phyloP scores from a whole-genome alignment of 108 stramenopile species.

The Nitzschia inconspicua region DNA sequence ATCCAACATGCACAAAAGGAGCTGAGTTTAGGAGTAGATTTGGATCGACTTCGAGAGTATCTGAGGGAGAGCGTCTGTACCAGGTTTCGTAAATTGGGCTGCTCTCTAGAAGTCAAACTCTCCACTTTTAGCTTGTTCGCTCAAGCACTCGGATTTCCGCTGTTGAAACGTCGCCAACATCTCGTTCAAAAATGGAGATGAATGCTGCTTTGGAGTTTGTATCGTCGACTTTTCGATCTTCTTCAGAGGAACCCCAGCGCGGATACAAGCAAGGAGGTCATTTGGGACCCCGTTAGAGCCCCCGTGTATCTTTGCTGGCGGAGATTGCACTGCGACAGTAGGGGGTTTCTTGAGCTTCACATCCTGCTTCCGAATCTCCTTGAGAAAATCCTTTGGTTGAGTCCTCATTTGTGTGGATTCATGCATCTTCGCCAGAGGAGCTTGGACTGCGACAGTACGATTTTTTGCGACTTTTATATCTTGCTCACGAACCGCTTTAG shows the following conservation, averaged over 20 bases:
- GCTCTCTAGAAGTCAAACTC: not conserved
- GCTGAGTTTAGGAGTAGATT: not conserved
- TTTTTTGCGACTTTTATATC: no score
- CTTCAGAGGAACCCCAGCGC: slow-evolving; percentile 11
- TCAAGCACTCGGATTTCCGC: slow-evolving; percentile 18
- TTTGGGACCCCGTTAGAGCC: not conserved
- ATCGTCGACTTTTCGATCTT: not conserved
- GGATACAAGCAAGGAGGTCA: slow-evolving; percentile 17
- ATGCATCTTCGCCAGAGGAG: not conserved
- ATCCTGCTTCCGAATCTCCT: slow-evolving; percentile 1
- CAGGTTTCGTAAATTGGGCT: not conserved
- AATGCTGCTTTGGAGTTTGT: not conserved
- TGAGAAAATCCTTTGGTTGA: not conserved
- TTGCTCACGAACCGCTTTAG: no score
- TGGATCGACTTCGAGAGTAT: not conserved
- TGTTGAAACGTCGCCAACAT: slow-evolving; percentile 20
- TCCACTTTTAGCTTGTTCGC: not conserved
- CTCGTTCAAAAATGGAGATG: slow-evolving; percentile 5
- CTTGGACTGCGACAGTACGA: not conserved
- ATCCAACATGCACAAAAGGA: no score
- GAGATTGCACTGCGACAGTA: not conserved
- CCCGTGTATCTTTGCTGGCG: not conserved
- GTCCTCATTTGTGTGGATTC: not conserved
- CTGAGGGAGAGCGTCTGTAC: not conserved
- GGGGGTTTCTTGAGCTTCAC: not conserved